phyloP scores from a whole-genome alignment of 768 basidiomycete species.

The Agaricus subrufescens region DNA sequence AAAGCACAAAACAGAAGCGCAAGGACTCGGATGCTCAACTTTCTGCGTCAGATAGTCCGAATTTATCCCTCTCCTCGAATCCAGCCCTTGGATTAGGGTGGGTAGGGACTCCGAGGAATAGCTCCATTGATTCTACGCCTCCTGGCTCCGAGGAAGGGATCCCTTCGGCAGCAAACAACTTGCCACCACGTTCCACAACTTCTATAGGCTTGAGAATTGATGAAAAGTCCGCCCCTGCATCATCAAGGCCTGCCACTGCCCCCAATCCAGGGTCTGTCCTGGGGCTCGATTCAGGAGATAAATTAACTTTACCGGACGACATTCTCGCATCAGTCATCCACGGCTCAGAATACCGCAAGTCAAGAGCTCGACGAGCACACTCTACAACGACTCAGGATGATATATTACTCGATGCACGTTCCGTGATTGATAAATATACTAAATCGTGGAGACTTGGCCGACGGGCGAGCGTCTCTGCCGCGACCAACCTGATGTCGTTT shows the following conservation, averaged over 20 bases:
- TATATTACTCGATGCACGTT: not conserved
- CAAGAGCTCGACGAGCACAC: not conserved
- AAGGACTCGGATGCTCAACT: not conserved
- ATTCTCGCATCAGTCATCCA: slow-evolving; percentile 3
- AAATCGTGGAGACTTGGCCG: not conserved
- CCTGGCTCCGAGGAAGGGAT: not conserved
- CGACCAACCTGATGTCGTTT: slow-evolving; percentile 5
- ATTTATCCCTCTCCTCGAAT: not conserved
- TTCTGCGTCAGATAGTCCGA: not conserved
- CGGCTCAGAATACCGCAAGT: not conserved
- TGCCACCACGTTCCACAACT: not conserved
- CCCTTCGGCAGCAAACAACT: not conserved
- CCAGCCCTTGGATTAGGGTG: not conserved
- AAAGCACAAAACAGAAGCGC: not conserved
- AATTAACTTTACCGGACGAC: not conserved
- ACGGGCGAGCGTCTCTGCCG: slow-evolving; percentile 1
- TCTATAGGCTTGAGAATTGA: not conserved
- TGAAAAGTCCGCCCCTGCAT: not conserved
- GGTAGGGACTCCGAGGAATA: not conserved
- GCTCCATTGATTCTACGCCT: not conserved
- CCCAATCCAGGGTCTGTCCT: no score
- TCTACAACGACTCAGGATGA: slow-evolving; percentile 7
- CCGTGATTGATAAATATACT: not conserved
- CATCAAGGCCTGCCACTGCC: no score
- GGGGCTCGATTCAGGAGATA: not conserved